Conservation (phyloP, 768 basidiomycete genomes). For the Rhizopogon salebrosus region DNA sequence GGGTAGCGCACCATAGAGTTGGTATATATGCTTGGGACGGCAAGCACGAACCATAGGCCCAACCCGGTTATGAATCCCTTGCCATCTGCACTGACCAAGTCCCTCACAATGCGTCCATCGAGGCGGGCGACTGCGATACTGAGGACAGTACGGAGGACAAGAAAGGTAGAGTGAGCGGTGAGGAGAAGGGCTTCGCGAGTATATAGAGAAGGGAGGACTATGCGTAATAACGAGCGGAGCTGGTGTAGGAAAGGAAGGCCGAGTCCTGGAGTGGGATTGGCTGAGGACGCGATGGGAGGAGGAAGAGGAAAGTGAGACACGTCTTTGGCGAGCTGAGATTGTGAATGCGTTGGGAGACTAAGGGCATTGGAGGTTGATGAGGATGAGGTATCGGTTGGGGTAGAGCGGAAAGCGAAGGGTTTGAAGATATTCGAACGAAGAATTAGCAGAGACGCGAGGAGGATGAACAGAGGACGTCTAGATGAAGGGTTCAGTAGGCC, state of each 20-base stretch:
- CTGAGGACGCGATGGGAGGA: conserved; percentile 19
- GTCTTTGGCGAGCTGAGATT: conserved; percentile 45
- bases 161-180: conserved; percentile 74
- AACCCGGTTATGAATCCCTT: conserved; percentile 79
- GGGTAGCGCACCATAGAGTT: conserved; percentile 74
- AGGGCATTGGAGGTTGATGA: conserved; percentile 36
- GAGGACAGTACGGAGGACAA: conserved; percentile 80
- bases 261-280: conserved; percentile 31
- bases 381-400: too few species aligned
- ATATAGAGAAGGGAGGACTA: conserved; percentile 59
- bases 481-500: conserved; percentile 9
- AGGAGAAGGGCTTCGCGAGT: conserved; percentile 74
- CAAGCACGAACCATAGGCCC: conserved; percentile 83
- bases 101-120: conserved; percentile 85
- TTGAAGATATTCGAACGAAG: conserved; percentile 39
- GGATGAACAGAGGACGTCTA: conserved; percentile 32
- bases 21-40: conserved; percentile 91
- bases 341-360: conserved; percentile 62
- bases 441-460: conserved; percentile 43
- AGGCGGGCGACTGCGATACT: conserved; percentile 84
- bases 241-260: conserved; percentile 67
- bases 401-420: neutral
- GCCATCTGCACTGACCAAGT: conserved; percentile 84
- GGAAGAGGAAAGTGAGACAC: conserved; percentile 59
- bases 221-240: conserved; percentile 64